A percentile compares a stretch with the other conserved stretches of the same genome.
Conservation (phyloP, 148 eudicot genomes). For the Chenopodium quinoa region DNA sequence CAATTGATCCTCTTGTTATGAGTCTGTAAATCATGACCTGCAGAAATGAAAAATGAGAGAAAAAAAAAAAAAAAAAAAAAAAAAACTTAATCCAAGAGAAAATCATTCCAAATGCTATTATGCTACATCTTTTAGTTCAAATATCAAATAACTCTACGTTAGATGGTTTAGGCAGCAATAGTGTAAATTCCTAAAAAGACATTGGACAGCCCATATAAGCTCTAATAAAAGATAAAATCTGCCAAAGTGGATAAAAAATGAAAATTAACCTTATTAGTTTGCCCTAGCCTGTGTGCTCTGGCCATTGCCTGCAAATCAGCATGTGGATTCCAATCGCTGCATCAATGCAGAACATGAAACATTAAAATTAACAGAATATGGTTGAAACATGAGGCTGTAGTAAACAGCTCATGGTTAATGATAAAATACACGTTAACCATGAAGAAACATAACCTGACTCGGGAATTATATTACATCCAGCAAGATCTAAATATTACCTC, state of each 20-base stretch:
- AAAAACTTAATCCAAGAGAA: not conserved
- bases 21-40: conserved; percentile 99
- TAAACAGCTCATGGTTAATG: no score
- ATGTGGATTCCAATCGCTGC: conserved; percentile 99
- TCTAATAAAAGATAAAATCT: not conserved
- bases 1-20: conserved; percentile 88
- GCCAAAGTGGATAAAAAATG: not conserved
- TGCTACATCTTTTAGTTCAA: not conserved
- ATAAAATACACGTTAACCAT: no score
- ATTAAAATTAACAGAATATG: conserved; percentile 3
- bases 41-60: not conserved
- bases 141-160: not conserved
- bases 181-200: not conserved
- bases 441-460: not conserved
- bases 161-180: not conserved
- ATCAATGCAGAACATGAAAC: conserved; percentile 1
- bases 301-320: conserved; percentile 99
- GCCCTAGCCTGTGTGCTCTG: conserved; percentile 97
- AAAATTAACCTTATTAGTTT: conserved; percentile 76
- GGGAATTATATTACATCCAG: not conserved
- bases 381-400: not conserved
- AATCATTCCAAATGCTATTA: not conserved
- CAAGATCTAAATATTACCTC: not conserved
- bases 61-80: no score
- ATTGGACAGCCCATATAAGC: not conserved